Evolutionary conservation across 1,284 basidiomycete genomes (phyloP), one percentile per base, ranked within the genome.

Genomic region (Pisolithus thermaeus): DNA sequence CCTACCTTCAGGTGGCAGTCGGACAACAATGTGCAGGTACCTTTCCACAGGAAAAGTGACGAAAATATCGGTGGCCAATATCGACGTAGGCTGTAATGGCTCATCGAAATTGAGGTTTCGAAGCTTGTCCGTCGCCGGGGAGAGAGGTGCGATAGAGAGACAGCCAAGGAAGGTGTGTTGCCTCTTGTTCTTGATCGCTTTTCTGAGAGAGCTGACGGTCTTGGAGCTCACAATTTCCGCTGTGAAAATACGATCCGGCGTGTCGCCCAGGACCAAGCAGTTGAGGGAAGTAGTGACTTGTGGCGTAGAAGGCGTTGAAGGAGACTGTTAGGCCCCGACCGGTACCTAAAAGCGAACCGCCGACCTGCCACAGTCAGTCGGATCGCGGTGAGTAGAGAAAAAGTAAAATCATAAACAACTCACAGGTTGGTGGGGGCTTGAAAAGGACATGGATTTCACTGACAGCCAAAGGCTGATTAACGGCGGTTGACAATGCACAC

Each of bases 21-120:
- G n/a, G 14, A 52, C 36, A 9, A 45, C 9, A 30, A 52, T 20
- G 30, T 44, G 40, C 20, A 49, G 18, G 38, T 50, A 47, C 9
- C 22, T n/a, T 6, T 28, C 8, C 7, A 20, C n/a, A 20, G 47
- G 47, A 20, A 20, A 11, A 16, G 6, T 7, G 6, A 20, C 18
- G 38, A 0, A 18, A 49, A 49, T n/a, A 52, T 27, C 7, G 36
- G 18, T 9, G 40, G 16, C n/a, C 28, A 43, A n/a, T 16, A 30
- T 45, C n/a, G 3, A n/a, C 18, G 28, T 18, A 25, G 48, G 41
- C 7, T 39, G 35, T 18, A 51, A 23, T 20, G 5, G 6, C n/a
- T 27, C 14, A 16, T 50, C 40, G 9, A 22, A 14, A 12, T 50
- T 36, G 30, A 28, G 23, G 46, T 20, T 7, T 9, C 4, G 7